Percentiles rank a stretch among this genome's conserved stretches.
Conservation (phyloP, 2,329 filamentous ascomycete genomes). For the Calonectria henricotiae region DNA sequence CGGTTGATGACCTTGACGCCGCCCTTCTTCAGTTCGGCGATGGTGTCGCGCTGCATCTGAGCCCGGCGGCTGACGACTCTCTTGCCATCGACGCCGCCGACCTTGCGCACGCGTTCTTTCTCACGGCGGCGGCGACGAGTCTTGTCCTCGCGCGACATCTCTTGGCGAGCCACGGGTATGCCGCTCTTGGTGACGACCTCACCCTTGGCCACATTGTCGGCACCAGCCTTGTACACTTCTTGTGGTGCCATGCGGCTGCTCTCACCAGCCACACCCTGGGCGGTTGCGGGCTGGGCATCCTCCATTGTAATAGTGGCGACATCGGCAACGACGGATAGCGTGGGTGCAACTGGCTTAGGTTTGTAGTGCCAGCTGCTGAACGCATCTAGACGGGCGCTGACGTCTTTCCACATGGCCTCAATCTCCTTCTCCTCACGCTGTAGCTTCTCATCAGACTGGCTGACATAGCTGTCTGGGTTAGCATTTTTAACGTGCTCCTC, state of each 20-base stretch:
- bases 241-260: constrained; percentile 90
- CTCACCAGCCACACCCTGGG: constrained; percentile 79
- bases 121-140: constrained; percentile 81
- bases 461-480: constrained; percentile 85
- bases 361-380: constrained; percentile 97
- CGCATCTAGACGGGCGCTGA: constrained; percentile 86
- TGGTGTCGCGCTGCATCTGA: constrained; percentile 65
- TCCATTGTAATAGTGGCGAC: constrained; percentile 96
- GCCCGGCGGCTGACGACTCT: constrained; percentile 73
- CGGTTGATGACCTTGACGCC: constrained; percentile 94
- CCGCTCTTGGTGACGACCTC: constrained; percentile 87
- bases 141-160: constrained; percentile 92
- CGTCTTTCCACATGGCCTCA: constrained; percentile 84
- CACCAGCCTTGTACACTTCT: constrained; percentile 89
- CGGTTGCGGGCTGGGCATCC: constrained; percentile 90
- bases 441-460: constrained; percentile 86
- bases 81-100: constrained; percentile 65
- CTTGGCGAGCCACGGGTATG: constrained; percentile 83
- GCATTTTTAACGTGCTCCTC: constrained; percentile 87
- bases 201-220: constrained; percentile 73
- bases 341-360: constrained; percentile 86
- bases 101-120: constrained; percentile 88
- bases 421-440: constrained; percentile 89
- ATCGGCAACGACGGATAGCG: constrained; percentile 89
- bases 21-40: constrained; percentile 84